Evolutionary conservation across 441 rosid species (phyloP).

Genomic region (Erysimum cheiri): DNA sequence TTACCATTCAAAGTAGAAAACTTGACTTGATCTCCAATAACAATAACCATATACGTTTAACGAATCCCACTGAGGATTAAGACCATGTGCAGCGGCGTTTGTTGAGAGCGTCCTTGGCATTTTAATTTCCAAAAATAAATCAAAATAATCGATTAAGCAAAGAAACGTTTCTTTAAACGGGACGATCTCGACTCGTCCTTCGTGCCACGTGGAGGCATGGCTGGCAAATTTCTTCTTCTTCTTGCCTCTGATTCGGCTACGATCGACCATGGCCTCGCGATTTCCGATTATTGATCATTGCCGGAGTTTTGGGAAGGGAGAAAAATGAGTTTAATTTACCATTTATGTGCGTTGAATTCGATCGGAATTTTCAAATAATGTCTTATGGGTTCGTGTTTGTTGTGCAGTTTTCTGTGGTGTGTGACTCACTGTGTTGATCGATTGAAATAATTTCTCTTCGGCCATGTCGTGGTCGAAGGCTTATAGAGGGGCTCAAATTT

Average conservation of each 20-base stretch:
- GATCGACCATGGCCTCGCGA: conserved; percentile 5
- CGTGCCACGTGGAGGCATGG: too few species aligned
- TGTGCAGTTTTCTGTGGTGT: conserved; percentile 34
- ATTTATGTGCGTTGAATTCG: background rate
- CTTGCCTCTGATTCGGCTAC: background rate
- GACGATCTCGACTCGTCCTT: too few species aligned
- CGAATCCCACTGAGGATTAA: background rate
- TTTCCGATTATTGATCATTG: background rate
- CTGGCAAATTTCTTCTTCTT: too few species aligned
- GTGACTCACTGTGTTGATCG: conserved; percentile 3
- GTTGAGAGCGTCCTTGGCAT: too few species aligned
- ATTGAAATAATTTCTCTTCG: conserved; percentile 10
- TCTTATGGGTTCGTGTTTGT: conserved; percentile 24
- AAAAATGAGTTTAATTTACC: background rate
- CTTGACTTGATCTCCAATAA: background rate
- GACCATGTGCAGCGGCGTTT: too few species aligned
- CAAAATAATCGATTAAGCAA: too few species aligned
- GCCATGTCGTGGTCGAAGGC: conserved; percentile 45
- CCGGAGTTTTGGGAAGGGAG: background rate
- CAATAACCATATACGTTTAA: background rate
- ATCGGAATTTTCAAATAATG: background rate
- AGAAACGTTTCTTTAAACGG: too few species aligned
- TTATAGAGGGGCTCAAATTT: conserved; percentile 30
- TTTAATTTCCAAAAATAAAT: too few species aligned
- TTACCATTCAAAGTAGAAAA: background rate